Evolutionary conservation across 1,139 yeast species (phyloP).

Genomic region (Diutina pseudorugosa): DNA sequence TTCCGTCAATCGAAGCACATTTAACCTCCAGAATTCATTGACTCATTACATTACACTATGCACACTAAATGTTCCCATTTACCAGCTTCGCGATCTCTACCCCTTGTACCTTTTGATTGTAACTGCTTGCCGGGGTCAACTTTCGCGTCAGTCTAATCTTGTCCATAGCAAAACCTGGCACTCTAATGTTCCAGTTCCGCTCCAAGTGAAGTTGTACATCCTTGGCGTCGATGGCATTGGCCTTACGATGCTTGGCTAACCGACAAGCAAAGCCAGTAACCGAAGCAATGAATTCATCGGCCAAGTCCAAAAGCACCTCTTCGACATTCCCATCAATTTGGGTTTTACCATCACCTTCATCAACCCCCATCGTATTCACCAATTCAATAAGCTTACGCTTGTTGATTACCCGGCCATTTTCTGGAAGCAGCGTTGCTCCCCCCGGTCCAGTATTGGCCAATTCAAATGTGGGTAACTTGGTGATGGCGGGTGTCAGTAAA

Average conservation of each 20-base stretch:
- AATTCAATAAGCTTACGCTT: conserved; percentile 82
- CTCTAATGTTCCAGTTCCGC: conserved; percentile 87
- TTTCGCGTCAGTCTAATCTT: conserved; percentile 78
- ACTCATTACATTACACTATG: background rate
- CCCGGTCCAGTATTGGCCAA: conserved; percentile 24
- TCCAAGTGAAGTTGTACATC: conserved; percentile 90
- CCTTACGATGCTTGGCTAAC: conserved; percentile 85
- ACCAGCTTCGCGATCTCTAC: conserved; percentile 4
- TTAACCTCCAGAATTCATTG: background rate
- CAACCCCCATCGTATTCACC: conserved; percentile 70
- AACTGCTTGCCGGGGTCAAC: conserved; percentile 63
- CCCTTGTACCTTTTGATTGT: conserved; percentile 21
- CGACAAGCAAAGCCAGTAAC: conserved; percentile 91
- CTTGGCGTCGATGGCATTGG: conserved; percentile 77
- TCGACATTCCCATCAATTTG: conserved; percentile 95
- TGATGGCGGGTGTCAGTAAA: conserved; percentile 61
- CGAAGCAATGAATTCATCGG: conserved; percentile 87
- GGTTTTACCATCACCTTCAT: conserved; percentile 82
- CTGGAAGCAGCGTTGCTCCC: background rate
- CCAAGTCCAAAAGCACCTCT: conserved; percentile 77
- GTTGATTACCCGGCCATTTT: conserved; percentile 70
- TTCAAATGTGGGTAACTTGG: conserved; percentile 73
- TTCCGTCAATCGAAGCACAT: background rate
- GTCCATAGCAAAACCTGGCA: conserved; percentile 89
- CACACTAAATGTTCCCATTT: background rate